Percentiles rank a stretch among this genome's conserved stretches.
Evolutionary conservation across 2,329 filamentous ascomycete genomes (phyloP).

Genomic region (Penicillium sp.): DNA sequence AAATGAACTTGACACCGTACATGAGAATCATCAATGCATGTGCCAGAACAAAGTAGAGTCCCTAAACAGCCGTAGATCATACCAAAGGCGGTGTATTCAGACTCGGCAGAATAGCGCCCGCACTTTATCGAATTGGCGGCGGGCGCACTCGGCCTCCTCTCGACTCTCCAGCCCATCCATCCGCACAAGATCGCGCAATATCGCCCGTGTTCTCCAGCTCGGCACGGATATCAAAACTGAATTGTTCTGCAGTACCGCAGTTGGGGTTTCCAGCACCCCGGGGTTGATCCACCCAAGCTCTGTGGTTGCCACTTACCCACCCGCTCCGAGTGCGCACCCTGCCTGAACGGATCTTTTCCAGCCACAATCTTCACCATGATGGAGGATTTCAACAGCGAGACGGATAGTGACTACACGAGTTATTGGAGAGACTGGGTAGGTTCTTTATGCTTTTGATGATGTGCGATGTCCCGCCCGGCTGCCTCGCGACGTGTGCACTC

Average conservation of each 20-base stretch:
- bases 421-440: conserved; percentile 99
- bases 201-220: background rate
- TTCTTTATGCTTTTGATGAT: conserved; percentile 29
- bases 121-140: conserved; percentile 11
- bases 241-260: conserved; percentile 6
- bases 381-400: conserved; percentile 98
- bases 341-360: conserved; percentile 9
- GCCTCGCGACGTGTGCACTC: conserved; percentile 10
- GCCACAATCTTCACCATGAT: conserved; percentile 51
- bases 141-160: conserved; percentile 6
- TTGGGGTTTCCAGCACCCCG: conserved; percentile 15
- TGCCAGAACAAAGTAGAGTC: background rate
- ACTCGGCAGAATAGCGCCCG: conserved; percentile 6
- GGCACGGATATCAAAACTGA: background rate
- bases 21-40: background rate
- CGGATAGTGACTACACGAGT: conserved; percentile 97
- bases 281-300: conserved; percentile 21
- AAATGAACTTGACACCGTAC: too few species aligned
- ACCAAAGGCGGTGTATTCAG: background rate
- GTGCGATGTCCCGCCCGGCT: background rate
- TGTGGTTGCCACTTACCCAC: conserved; percentile 15
- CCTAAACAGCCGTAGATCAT: background rate
- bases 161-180: conserved; percentile 6
- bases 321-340: conserved; percentile 11
- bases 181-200: conserved; percentile 1